Conservation (phyloP, 192 early-diverging fungal species). For the Coemansia sp. region DNA sequence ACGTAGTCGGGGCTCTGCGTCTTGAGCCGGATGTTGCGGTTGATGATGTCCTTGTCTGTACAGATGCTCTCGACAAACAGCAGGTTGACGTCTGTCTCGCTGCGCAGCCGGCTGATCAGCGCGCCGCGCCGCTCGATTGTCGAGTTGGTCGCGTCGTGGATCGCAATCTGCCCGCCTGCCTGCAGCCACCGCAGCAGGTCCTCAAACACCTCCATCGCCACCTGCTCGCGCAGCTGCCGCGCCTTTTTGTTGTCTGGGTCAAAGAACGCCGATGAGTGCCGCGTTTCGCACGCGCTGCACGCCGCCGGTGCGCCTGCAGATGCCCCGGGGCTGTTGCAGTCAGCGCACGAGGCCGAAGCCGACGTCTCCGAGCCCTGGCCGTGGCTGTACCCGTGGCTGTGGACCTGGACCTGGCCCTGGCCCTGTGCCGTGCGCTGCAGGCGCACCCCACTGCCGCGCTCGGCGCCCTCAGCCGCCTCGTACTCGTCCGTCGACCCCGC, state of each 20-base stretch:
- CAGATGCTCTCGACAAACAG: conserved; percentile 87
- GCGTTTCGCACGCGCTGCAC: conserved; percentile 37
- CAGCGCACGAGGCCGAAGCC: conserved; percentile 18
- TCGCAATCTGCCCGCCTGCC: conserved; percentile 82
- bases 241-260: conserved; percentile 85
- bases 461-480: conserved; percentile 1
- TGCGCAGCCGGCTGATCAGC: conserved; percentile 61
- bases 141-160: conserved; percentile 96
- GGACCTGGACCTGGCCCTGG: no score
- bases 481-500: conserved; percentile 47
- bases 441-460: not conserved
- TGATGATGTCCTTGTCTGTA: conserved; percentile 64
- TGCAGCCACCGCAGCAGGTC: conserved; percentile 90
- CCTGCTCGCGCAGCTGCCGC: conserved; percentile 73
- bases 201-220: conserved; percentile 90
- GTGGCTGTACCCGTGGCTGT: no score
- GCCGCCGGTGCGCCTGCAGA: conserved; percentile 1
- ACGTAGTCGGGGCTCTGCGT: conserved; percentile 93
- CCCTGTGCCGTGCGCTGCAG: not conserved
- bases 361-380: no score
- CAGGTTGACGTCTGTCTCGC: conserved; percentile 65
- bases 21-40: conserved; percentile 87
- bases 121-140: conserved; percentile 73
- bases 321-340: conserved; percentile 31
- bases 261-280: conserved; percentile 88